phyloP scores from a whole-genome alignment of 768 basidiomycete species.

The Boletus subcaerulescens region DNA sequence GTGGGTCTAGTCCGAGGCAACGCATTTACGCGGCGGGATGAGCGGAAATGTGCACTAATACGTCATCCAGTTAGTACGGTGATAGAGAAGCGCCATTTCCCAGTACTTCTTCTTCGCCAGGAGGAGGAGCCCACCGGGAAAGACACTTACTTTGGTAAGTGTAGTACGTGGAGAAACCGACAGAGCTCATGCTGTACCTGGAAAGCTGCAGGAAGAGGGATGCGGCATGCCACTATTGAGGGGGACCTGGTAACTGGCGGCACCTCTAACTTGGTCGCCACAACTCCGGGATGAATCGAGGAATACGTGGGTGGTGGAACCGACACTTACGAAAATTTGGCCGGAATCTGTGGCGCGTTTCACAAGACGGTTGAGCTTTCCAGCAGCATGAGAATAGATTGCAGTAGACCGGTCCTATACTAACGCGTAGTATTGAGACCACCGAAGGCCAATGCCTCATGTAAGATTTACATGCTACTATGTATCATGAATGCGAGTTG shows the following conservation, averaged over 20 bases:
- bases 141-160: constrained; percentile 19
- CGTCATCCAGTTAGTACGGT: constrained; percentile 13
- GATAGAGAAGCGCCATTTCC: constrained; percentile 10
- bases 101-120: constrained; percentile 4
- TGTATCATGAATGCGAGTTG: neutral
- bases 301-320: no score
- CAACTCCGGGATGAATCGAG: neutral
- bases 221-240: neutral
- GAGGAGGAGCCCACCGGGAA: constrained; percentile 7
- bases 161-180: constrained; percentile 4
- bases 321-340: neutral
- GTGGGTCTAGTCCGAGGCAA: neutral
- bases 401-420: neutral
- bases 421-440: neutral
- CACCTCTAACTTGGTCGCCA: neutral
- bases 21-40: neutral
- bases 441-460: neutral
- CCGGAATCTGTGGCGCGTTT: neutral
- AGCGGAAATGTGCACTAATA: constrained; percentile 11
- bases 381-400: no score
- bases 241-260: neutral
- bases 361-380: no score
- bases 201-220: neutral
- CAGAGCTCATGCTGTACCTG: no score
- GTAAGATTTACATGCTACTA: no score